Conservation (phyloP, 192 early-diverging fungal genomes). For the Chytriomyces sp. region DNA sequence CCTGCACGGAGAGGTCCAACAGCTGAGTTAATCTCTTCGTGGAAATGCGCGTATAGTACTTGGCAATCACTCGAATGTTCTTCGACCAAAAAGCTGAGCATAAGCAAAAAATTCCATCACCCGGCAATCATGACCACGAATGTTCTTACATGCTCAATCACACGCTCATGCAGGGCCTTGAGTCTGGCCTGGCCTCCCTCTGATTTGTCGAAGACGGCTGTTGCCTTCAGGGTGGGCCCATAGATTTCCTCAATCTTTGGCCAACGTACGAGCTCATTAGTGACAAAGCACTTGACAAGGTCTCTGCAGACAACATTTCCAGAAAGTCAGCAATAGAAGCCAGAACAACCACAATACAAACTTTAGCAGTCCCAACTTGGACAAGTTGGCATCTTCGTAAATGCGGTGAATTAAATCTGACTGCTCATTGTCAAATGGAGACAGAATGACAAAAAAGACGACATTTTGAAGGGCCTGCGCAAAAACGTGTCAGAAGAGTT, state of each 20-base stretch:
- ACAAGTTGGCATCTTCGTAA: conserved; percentile 78
- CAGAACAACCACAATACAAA: conserved; percentile 41
- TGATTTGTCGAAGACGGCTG: conserved; percentile 72
- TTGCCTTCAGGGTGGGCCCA: conserved; percentile 73
- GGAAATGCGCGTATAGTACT: conserved; percentile 91
- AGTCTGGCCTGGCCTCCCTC: conserved; percentile 82
- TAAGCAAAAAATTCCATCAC: neutral
- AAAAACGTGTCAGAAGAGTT: neutral
- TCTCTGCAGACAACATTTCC: conserved; percentile 59
- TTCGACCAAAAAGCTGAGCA: conserved; percentile 23
- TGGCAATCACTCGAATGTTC: conserved; percentile 96
- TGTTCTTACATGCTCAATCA: conserved; percentile 88
- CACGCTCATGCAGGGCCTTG: conserved; percentile 87
- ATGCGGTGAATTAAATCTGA: conserved; percentile 90
- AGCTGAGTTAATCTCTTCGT: conserved; percentile 86
- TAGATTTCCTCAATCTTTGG: conserved; percentile 90
- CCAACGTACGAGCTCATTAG: conserved; percentile 94
- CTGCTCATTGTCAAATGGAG: conserved; percentile 97
- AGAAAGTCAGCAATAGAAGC: conserved; percentile 11
- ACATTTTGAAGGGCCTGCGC: conserved; percentile 76
- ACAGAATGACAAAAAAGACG: conserved; percentile 84
- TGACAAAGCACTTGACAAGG: conserved; percentile 87
- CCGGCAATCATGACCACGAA: neutral
- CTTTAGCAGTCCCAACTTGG: conserved; percentile 75
- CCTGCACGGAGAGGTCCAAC: conserved; percentile 79